Base-by-base conservation (phyloP, 768 basidiomycete species). In the Leccinum variicolor region DNA sequence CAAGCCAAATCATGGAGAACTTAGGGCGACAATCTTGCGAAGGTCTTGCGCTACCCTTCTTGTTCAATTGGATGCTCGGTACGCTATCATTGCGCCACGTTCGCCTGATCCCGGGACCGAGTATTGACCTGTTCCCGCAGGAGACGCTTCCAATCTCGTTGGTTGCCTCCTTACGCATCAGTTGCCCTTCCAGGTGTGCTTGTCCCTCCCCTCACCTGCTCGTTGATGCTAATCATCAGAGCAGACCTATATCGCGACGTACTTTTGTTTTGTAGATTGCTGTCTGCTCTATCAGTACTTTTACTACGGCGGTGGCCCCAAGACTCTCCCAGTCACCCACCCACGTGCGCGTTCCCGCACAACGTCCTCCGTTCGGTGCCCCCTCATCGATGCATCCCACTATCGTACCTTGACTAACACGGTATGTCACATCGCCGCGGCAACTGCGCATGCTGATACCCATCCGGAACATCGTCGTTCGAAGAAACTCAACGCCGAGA, bases 21-120 rank as follows among this genome's bases (percentile, higher is more conserved):
- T 76, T 81, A 55, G 78, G 77, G 56, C 76, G 80, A 17, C 84
- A 87, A 69, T 93, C 90, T 46, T 92, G 89, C 69, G 93, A 94
- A 65, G 89, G 95, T 29, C 85, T 99, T 51, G 90, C 97, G 1
- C 77, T 98, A 17, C 94, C 95, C 0, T 99, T 99, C 73, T 81
- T 99, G 54, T 80, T 86, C 60, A 97, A 92, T 64, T 99, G 97
- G 97, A 76, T 94, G 57, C 79, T 92, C 23, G 94, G 94, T 94
- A 66, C 65, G 82, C 73, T 39, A 23, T 50, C n/a, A 25, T 58
- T 56, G 57, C 51, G 50, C 58, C 54, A 62, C 29, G 28, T 29
- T 55, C 56, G 43, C 28, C 28, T 28, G 17, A 39, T 25, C 41
- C 33, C 33, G 33, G 47, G 17, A 9, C 15, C 21, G 25, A 59